These are phyloP conservation scores for Clavispora santaluciae DNA, from an alignment of 805 yeast species.

Conservation along the genomic window DNA sequence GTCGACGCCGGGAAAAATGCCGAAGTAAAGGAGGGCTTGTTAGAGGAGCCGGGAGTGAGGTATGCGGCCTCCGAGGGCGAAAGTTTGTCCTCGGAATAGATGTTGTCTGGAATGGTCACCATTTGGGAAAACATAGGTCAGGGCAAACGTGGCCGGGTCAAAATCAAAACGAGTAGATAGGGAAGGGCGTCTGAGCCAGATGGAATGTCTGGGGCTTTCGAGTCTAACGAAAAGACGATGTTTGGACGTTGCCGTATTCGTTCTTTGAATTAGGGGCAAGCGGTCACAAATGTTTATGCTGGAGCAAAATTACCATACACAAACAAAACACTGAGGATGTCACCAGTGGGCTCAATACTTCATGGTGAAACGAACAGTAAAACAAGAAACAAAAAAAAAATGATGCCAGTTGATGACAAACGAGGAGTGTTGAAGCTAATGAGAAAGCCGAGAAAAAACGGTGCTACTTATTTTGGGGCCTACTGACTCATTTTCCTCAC, in stretches of 20 bases:
- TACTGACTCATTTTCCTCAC: not conserved
- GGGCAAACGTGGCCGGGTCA: not conserved
- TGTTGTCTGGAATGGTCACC: constrained; percentile 13
- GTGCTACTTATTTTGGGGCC: not conserved
- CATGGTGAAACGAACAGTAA: not conserved
- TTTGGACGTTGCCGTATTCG: constrained; percentile 1
- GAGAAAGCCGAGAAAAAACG: not conserved
- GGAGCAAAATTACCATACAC: not conserved
- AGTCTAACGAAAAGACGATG: not conserved
- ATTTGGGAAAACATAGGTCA: constrained; percentile 6
- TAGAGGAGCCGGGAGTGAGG: not conserved
- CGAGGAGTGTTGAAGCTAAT: not conserved
- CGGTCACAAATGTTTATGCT: not conserved
- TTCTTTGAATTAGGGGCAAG: constrained; percentile 2
- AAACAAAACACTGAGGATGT: constrained; percentile 1
- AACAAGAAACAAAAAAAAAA: not conserved
- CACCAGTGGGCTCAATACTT: not conserved
- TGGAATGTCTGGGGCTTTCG: no score
- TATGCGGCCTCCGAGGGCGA: constrained; percentile 2
- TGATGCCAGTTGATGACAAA: constrained; percentile 1
- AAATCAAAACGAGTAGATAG: not conserved
- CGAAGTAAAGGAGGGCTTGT: constrained; percentile 1
- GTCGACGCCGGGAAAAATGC: constrained; percentile 3
- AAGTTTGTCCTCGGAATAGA: constrained; percentile 4
- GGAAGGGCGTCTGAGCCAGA: no score